Percentiles rank a stretch among this genome's conserved stretches.
phyloP scores from a whole-genome alignment of 2,329 filamentous ascomycete genomes.

The Aspergillus ruber region DNA sequence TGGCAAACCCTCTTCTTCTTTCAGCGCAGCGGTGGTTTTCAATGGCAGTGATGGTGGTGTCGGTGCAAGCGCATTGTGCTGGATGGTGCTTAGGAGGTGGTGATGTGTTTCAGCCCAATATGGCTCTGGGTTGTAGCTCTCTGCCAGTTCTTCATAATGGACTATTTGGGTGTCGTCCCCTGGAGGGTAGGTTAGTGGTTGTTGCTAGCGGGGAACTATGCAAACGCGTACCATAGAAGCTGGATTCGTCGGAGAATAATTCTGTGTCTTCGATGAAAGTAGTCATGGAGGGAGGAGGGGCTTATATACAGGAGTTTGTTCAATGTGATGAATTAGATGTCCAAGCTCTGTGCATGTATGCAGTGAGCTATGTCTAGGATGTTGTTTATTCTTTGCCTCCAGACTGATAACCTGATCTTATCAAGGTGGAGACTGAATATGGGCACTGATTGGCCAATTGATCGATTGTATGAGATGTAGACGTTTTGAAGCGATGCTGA shows the following conservation, averaged over 20 bases:
- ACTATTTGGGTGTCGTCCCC: constrained; percentile 49
- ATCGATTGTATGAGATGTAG: no score
- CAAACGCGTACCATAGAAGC: constrained; percentile 35
- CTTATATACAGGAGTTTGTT: not conserved
- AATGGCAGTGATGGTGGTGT: not conserved
- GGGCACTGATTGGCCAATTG: no score
- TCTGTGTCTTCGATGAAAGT: constrained; percentile 4
- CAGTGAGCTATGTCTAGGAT: no score
- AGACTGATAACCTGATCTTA: no score
- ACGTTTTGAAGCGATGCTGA: no score
- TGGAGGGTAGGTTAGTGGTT: constrained; percentile 24
- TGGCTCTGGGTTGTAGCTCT: constrained; percentile 44
- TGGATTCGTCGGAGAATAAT: constrained; percentile 39
- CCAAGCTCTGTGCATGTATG: no score
- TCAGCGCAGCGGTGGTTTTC: not conserved
- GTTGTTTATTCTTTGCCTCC: no score
- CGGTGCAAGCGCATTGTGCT: constrained; percentile 9
- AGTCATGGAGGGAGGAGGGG: not conserved
- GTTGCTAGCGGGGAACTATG: not conserved
- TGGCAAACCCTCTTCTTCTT: not conserved
- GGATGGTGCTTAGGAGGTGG: constrained; percentile 28
- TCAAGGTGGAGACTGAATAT: no score
- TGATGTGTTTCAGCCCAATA: constrained; percentile 43
- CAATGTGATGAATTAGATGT: no score
- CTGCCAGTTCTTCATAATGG: constrained; percentile 46